phyloP scores from a whole-genome alignment of 192 early-diverging fungal species.

The Physocladia obscura region DNA sequence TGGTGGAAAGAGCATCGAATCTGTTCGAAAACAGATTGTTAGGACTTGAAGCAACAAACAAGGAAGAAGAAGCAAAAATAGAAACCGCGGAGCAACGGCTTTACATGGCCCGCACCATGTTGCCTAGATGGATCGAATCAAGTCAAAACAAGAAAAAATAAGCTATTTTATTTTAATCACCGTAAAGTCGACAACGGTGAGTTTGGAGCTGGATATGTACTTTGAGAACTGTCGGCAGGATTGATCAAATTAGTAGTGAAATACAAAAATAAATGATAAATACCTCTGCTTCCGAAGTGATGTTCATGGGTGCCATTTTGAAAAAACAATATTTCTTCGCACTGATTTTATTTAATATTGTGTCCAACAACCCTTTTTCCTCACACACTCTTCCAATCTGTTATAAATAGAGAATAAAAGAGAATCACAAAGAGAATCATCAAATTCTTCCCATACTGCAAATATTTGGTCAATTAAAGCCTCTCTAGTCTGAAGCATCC shows the following conservation, averaged over 20 bases:
- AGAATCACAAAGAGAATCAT: no score
- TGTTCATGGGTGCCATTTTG: background rate
- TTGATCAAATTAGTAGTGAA: background rate
- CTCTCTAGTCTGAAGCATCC: background rate
- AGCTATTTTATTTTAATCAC: no score
- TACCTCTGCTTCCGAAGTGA: slow-evolving; percentile 11
- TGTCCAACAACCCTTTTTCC: no score
- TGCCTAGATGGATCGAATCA: background rate
- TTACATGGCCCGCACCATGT: slow-evolving; percentile 56
- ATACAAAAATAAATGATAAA: background rate
- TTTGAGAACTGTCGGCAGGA: slow-evolving; percentile 1
- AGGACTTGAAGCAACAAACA: slow-evolving; percentile 14
- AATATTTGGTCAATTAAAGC: no score
- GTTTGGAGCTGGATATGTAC: slow-evolving; percentile 15
- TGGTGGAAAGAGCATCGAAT: slow-evolving; percentile 60
- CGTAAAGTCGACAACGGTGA: slow-evolving; percentile 26
- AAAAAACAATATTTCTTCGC: background rate
- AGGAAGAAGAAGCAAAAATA: slow-evolving; percentile 32
- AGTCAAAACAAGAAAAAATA: background rate
- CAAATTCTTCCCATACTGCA: no score
- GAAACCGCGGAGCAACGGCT: slow-evolving; percentile 42
- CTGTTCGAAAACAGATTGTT: background rate
- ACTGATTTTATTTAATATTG: no score
- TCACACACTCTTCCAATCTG: no score
- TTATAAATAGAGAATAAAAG: no score